A percentile compares a stretch with the other conserved stretches of the same genome.
Evolutionary conservation across 441 rosid genomes (phyloP).

Genomic region (Euphorbia celastroides): DNA sequence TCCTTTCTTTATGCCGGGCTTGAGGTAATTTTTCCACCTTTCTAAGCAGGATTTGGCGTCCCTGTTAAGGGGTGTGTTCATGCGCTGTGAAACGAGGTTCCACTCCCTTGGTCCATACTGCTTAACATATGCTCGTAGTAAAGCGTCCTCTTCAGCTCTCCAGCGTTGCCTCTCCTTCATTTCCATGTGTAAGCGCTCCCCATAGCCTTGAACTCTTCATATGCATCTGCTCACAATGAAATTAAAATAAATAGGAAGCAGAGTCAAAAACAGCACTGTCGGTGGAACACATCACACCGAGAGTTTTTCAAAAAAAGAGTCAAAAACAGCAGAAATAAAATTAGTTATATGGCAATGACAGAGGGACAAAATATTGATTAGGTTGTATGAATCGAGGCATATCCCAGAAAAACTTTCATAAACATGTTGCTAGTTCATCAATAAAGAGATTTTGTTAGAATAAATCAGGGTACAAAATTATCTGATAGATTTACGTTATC

Average conservation of each 20-base stretch:
- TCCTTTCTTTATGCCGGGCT: conserved; percentile 98
- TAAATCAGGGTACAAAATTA: background rate
- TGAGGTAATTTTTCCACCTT: conserved; percentile 94
- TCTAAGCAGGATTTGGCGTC: conserved; percentile 95
- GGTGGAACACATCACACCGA: no score
- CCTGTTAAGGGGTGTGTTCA: conserved; percentile 79
- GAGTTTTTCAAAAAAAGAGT: no score
- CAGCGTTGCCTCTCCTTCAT: conserved; percentile 99
- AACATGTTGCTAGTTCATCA: no score
- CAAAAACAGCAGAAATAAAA: background rate
- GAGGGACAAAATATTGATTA: no score
- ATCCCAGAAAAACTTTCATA: no score
- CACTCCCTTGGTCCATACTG: conserved; percentile 97
- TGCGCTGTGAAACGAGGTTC: conserved; percentile 96
- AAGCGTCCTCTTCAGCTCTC: conserved; percentile 96
- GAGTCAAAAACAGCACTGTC: no score
- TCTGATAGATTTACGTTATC: background rate
- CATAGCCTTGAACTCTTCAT: conserved; percentile 59
- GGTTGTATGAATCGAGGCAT: background rate
- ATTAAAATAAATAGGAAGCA: background rate
- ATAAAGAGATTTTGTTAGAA: background rate
- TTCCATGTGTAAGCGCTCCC: conserved; percentile 55
- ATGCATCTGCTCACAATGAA: conserved; percentile 38
- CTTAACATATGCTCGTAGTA: conserved; percentile 81
- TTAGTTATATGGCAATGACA: background rate